phyloP scores from a whole-genome alignment of 768 basidiomycete genomes.

The Leccinum longicurvipes region DNA sequence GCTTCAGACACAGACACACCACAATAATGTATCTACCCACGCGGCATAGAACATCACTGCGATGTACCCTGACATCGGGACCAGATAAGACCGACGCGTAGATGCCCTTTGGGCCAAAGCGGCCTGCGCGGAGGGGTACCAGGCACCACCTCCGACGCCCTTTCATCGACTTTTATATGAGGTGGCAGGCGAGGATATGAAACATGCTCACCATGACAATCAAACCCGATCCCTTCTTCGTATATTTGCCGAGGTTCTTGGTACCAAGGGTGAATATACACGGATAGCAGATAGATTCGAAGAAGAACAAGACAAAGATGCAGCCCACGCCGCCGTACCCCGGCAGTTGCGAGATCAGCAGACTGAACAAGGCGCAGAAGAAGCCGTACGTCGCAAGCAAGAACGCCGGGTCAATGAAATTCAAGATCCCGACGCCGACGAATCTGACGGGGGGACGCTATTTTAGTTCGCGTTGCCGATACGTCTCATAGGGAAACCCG shows the following conservation, averaged over 20 bases:
- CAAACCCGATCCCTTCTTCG: conserved; percentile 59
- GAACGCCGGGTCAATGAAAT: conserved; percentile 63
- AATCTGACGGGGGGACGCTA: conserved; percentile 38
- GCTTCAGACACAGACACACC: neutral
- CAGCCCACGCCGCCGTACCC: conserved; percentile 57
- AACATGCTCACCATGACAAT: conserved; percentile 52
- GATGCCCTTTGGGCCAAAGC: conserved; percentile 47
- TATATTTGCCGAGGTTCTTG: conserved; percentile 58
- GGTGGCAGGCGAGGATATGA: neutral
- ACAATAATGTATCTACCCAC: conserved; percentile 35
- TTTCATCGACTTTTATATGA: conserved; percentile 12
- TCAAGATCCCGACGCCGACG: conserved; percentile 56
- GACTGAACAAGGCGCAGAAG: conserved; percentile 48
- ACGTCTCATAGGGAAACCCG: neutral
- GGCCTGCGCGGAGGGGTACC: conserved; percentile 63
- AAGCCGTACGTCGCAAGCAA: conserved; percentile 53
- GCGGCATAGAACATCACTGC: conserved; percentile 56
- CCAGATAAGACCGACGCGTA: conserved; percentile 56
- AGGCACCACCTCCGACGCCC: conserved; percentile 66
- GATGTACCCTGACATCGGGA: conserved; percentile 56
- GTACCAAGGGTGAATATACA: conserved; percentile 66
- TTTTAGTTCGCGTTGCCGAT: neutral
- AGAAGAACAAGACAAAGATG: conserved; percentile 66
- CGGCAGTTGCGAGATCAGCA: conserved; percentile 47
- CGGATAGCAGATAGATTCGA: conserved; percentile 74